Evolutionary conservation across 495 filamentous ascomycete genomes (phyloP), one percentile per base, ranked within the genome.

Genomic region (Tuber umbilicatum): DNA sequence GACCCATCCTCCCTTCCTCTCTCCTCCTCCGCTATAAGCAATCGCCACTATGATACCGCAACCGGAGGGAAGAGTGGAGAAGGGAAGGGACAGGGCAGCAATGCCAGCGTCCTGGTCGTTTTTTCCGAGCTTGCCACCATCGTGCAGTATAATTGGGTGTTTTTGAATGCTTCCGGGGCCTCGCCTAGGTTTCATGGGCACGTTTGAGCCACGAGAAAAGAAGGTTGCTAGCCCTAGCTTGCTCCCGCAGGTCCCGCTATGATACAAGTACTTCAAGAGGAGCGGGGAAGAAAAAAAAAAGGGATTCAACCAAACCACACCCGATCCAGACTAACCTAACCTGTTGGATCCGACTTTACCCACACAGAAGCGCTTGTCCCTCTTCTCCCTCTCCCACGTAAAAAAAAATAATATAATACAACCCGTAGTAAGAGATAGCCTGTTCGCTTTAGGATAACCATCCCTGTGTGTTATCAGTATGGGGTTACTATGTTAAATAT

Each of bases 191-290:
- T 64, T 64, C 55, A 64, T 31, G 55, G 55, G 55, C 55, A 64
- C 55, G 55, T 64, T 64, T 64, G 55, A 64, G 55, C 55, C 55
- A 64, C 55, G 55, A 64, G 55, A 64, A 31, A 64, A 64, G 55
- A 64, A 31, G 27, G 55, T 31, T 31, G 55, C 55, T 31, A 31
- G 27, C 55, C 55, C 55, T 64, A 31, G 55, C 55, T 31, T n/a
- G 50, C 55, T 64, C 27, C 55, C 50, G 50, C 50, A 55, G 50
- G 50, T 55, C 50, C 55, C 55, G 23, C 55, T 27, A 64, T n/a
- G n/a, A n/a, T n/a, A n/a, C n/a, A n/a, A n/a, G n/a, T n/a, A 10
- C 5, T 64, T 17, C 2, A 16, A 6, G 7, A 14, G 55, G n/a
- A n/a, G n/a, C n/a, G 55, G 5, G n/a, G 50, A 14, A 27, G n/a